Conservation (phyloP, 2,329 filamentous ascomycete species). For the Thielaviopsis ethacetica region DNA sequence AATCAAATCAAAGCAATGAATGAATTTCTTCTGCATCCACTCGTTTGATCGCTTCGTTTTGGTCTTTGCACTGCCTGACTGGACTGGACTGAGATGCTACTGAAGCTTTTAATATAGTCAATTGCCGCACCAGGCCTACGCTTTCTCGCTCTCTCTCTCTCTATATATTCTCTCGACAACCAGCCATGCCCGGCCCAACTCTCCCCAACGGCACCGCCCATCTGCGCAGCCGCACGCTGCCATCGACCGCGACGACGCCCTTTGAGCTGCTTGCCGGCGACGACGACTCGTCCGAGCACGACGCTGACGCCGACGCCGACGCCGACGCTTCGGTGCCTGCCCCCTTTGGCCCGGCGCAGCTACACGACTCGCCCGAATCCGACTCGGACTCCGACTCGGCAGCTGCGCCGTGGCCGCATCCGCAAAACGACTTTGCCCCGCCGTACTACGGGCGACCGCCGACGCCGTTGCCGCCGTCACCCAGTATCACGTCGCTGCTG, state of each 20-base stretch:
- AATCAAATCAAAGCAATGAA: too few species aligned
- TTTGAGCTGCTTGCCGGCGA: conserved; percentile 4
- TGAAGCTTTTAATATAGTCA: too few species aligned
- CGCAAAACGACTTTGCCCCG: conserved; percentile 47
- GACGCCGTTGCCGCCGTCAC: conserved; percentile 81
- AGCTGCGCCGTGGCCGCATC: conserved; percentile 27
- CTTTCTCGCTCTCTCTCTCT: too few species aligned
- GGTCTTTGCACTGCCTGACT: too few species aligned
- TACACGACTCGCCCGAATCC: neutral
- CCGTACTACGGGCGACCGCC: conserved; percentile 98
- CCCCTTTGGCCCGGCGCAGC: too few species aligned
- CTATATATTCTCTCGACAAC: too few species aligned
- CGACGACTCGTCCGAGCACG: neutral
- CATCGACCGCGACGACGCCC: neutral
- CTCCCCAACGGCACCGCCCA: neutral
- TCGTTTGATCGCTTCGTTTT: too few species aligned
- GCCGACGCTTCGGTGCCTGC: too few species aligned
- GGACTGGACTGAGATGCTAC: too few species aligned
- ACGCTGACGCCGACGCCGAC: neutral
- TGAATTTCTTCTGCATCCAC: too few species aligned
- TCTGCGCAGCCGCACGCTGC: neutral
- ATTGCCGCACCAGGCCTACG: too few species aligned
- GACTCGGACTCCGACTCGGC: conserved; percentile 11
- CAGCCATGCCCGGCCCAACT: neutral
- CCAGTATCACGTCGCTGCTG: conserved; percentile 79